phyloP scores from a whole-genome alignment of 768 basidiomycete species.

The Serendipita vermifera region DNA sequence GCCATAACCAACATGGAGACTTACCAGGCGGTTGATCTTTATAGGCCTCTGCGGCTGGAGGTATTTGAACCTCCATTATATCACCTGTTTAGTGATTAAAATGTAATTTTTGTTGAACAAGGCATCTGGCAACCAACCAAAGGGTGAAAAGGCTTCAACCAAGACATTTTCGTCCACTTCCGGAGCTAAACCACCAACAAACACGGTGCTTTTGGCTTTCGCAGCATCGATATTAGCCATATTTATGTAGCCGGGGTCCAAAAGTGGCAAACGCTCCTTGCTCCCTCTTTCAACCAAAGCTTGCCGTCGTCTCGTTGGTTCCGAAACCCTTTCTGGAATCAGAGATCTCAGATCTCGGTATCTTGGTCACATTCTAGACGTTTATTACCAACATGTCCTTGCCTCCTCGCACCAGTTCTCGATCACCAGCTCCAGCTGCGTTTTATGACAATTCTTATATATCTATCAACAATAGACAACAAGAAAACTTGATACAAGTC shows the following conservation, averaged over 20 bases:
- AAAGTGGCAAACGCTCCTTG: background rate
- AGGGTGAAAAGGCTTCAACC: slow-evolving; percentile 70
- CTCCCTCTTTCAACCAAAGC: no score
- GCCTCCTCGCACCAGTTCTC: no score
- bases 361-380: no score
- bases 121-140: slow-evolving; percentile 43
- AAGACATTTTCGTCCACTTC: slow-evolving; percentile 70
- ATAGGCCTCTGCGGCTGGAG: slow-evolving; percentile 61
- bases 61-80: slow-evolving; percentile 83
- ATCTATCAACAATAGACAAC: no score
- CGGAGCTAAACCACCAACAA: slow-evolving; percentile 70
- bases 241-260: no score
- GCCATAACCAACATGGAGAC: slow-evolving; percentile 15
- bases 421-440: no score
- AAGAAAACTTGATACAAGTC: no score
- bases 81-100: slow-evolving; percentile 44
- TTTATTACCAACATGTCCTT: no score
- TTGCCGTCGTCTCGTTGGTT: no score
- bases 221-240: slow-evolving; percentile 41
- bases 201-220: slow-evolving; percentile 74
- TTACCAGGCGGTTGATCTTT: slow-evolving; percentile 39
- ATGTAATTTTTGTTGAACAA: background rate
- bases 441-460: no score
- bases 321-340: no score
- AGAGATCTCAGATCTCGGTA: no score